Evolutionary conservation across 257 asterid genomes (phyloP).

Genomic region (Plantago elongata): DNA sequence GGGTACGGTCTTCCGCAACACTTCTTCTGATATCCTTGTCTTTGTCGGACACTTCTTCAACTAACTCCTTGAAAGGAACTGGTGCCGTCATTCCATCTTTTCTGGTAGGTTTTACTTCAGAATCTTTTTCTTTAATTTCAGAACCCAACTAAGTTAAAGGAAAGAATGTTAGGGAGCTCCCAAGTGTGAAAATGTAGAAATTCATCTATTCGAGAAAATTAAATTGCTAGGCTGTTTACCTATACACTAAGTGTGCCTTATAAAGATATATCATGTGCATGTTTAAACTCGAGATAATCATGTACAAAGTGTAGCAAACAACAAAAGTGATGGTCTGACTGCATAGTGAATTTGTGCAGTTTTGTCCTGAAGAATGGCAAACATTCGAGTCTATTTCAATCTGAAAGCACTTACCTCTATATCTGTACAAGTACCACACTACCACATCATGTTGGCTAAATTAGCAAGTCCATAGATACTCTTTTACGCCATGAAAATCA

Average conservation of each 20-base stretch:
- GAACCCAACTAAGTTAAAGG: constrained; percentile 49
- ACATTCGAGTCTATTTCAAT: constrained; percentile 10
- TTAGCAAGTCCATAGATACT: constrained; percentile 2
- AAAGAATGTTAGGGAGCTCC: constrained; percentile 19
- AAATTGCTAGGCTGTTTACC: neutral
- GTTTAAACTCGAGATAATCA: constrained; percentile 15
- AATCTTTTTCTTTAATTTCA: constrained; percentile 36
- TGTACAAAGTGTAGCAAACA: constrained; percentile 3
- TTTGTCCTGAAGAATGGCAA: constrained; percentile 4
- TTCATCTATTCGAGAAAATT: constrained; percentile 11
- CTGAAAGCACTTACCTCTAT: neutral
- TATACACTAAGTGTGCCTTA: neutral
- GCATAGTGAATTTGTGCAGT: constrained; percentile 6
- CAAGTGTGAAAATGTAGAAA: constrained; percentile 5
- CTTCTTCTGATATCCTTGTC: constrained; percentile 29
- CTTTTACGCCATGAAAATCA: constrained; percentile 4
- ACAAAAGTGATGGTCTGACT: neutral
- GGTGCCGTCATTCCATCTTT: constrained; percentile 34
- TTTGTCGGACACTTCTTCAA: constrained; percentile 42
- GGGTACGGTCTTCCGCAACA: constrained; percentile 39
- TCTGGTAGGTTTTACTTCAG: constrained; percentile 45
- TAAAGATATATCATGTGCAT: neutral
- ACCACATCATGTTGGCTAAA: constrained; percentile 4
- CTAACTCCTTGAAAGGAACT: constrained; percentile 70
- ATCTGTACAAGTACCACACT: constrained; percentile 5